phyloP scores from a whole-genome alignment of 257 asterid genomes.

The Jasminum sambac region DNA sequence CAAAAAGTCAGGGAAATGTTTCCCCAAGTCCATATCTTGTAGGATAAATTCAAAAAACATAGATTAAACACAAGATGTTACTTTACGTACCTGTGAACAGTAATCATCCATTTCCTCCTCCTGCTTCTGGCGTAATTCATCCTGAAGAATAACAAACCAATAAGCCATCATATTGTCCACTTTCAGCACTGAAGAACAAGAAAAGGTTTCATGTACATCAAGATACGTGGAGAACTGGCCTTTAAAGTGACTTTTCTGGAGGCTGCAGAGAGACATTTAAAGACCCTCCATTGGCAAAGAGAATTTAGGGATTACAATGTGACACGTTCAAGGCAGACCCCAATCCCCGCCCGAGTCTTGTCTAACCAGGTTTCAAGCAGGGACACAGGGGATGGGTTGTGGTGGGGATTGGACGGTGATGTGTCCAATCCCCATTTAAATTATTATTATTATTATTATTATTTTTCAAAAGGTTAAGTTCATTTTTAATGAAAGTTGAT shows the following conservation, averaged over 20 bases:
- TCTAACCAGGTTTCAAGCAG: too few relatives aligned
- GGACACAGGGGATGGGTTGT: too few relatives aligned
- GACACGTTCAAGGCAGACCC: too few relatives aligned
- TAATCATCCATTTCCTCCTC: slow-evolving; percentile 99
- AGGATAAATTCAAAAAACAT: background rate
- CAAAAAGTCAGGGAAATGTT: background rate
- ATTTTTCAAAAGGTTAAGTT: too few relatives aligned
- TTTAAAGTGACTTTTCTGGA: background rate
- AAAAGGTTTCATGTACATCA: background rate
- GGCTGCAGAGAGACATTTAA: background rate
- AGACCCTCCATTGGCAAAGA: background rate
- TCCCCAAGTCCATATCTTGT: slow-evolving; percentile 15
- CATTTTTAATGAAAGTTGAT: too few relatives aligned
- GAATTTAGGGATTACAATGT: background rate
- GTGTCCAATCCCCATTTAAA: too few relatives aligned
- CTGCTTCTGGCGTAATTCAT: slow-evolving; percentile 83
- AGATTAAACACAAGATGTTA: slow-evolving; percentile 19
- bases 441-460: too few relatives aligned
- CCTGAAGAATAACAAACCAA: slow-evolving; percentile 48
- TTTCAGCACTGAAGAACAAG: slow-evolving; percentile 20
- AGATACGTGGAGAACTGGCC: background rate
- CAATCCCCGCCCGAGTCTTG: too few relatives aligned
- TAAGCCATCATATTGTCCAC: slow-evolving; percentile 3
- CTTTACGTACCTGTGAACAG: slow-evolving; percentile 80
- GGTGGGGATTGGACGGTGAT: too few relatives aligned